phyloP scores from a whole-genome alignment of 805 yeast genomes.

The Tetrapisispora namnaoensis region DNA sequence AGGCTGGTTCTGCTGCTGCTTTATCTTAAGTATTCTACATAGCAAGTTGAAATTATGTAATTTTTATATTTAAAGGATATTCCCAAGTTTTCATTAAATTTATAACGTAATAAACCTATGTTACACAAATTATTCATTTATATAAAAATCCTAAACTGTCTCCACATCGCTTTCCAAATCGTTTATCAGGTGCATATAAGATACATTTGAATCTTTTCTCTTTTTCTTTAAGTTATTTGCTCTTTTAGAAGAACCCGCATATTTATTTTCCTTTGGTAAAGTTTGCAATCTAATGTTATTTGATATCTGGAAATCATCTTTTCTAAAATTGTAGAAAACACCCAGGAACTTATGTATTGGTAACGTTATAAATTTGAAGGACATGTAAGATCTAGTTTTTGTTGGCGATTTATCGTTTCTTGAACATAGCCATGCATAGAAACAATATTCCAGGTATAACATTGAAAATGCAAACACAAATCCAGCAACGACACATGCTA shows the following conservation, averaged over 20 bases:
- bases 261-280: neutral
- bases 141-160: neutral
- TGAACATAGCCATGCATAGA: constrained; percentile 34
- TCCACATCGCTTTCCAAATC: constrained; percentile 17
- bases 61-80: neutral
- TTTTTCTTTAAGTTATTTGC: neutral
- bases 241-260: neutral
- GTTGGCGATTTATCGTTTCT: neutral
- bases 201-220: constrained; percentile 25
- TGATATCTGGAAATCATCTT: neutral
- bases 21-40: constrained; percentile 11
- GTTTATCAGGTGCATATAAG: constrained; percentile 12
- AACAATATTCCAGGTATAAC: constrained; percentile 38
- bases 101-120: neutral
- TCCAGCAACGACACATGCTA: constrained; percentile 62
- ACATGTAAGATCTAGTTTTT: constrained; percentile 1
- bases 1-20: constrained; percentile 40
- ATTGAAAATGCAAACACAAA: constrained; percentile 44
- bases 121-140: neutral
- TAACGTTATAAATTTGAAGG: neutral
- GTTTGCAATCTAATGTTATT: neutral
- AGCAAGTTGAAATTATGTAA: neutral
- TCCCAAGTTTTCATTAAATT: neutral
- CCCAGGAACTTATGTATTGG: neutral
- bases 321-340: neutral